Percentiles rank a stretch among this genome's conserved stretches.
Conservation (phyloP, 192 early-diverging fungal species). For the Entrophospora sp. region DNA sequence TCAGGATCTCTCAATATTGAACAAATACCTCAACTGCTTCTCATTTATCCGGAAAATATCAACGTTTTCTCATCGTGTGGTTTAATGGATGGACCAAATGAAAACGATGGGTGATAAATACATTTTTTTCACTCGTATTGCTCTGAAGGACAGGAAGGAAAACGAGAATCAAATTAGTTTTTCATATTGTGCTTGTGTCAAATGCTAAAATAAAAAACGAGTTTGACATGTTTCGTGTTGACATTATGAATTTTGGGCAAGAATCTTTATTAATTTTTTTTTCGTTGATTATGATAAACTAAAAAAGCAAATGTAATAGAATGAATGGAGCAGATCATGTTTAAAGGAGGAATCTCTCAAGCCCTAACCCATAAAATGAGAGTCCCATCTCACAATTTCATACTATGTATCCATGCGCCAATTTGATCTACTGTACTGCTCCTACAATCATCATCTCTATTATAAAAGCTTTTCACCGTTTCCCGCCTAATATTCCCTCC, state of each 20-base stretch:
- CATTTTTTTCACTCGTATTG: background rate
- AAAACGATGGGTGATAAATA: conserved; percentile 6
- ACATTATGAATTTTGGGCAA: no score
- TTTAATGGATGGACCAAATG: background rate
- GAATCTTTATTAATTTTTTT: no score
- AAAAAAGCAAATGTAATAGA: no score
- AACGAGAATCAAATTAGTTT: background rate
- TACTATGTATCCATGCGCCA: background rate
- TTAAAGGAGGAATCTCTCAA: no score
- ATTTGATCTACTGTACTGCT: background rate
- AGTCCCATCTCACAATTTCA: no score
- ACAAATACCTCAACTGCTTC: conserved; percentile 4
- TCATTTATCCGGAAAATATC: conserved; percentile 12
- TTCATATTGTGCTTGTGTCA: background rate
- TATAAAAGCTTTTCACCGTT: background rate
- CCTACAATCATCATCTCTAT: background rate
- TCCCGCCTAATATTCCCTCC: conserved; percentile 13
- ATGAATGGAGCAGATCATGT: no score
- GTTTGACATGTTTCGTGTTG: no score
- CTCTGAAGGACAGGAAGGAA: background rate
- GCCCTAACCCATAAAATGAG: no score
- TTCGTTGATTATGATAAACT: no score
- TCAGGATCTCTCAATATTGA: background rate
- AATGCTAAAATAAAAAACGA: no score
- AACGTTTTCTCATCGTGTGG: conserved; percentile 12